A percentile compares a stretch with the other conserved stretches of the same genome.
These are phyloP conservation scores for Rhizopogon vinicolor DNA, from an alignment of 768 basidiomycete genomes.

Conservation along the genomic window DNA sequence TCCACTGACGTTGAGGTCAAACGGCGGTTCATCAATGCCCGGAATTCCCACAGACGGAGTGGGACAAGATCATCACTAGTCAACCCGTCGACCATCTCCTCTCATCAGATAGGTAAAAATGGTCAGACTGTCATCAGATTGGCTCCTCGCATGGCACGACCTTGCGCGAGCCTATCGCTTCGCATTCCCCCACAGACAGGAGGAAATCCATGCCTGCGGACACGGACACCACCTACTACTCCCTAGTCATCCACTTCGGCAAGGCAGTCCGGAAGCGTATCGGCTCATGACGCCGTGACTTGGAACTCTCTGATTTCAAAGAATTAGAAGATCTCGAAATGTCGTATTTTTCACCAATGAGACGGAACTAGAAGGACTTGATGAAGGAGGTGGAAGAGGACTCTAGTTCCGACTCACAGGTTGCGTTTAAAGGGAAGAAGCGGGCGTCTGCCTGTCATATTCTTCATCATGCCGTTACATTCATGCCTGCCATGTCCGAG, in stretches of 20 bases:
- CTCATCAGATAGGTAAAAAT: no score
- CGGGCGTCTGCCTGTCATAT: background rate
- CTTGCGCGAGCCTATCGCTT: slow-evolving; percentile 13
- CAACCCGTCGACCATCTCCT: slow-evolving; percentile 11
- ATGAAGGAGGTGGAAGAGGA: background rate
- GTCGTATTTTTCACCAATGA: background rate
- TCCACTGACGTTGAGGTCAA: background rate
- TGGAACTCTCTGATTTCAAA: slow-evolving; percentile 16
- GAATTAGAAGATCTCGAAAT: slow-evolving; percentile 1
- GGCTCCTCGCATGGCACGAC: slow-evolving; percentile 18
- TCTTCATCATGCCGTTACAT: background rate
- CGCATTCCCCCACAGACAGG: slow-evolving; percentile 20
- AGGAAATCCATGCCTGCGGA: slow-evolving; percentile 23
- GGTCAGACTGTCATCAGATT: slow-evolving; percentile 15
- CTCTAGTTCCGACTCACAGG: background rate
- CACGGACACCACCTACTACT: slow-evolving; percentile 8
- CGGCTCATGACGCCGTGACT: slow-evolving; percentile 6
- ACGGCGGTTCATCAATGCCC: slow-evolving; percentile 7
- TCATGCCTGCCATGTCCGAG: background rate
- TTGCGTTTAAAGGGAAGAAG: no score
- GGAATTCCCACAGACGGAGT: slow-evolving; percentile 20
- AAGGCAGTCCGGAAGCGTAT: slow-evolving; percentile 21
- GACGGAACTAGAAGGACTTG: background rate
- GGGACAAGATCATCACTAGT: slow-evolving; percentile 16
- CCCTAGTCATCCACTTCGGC: slow-evolving; percentile 27